Conservation (phyloP, 2,329 filamentous ascomycete species). For the Xylariales sp. region DNA sequence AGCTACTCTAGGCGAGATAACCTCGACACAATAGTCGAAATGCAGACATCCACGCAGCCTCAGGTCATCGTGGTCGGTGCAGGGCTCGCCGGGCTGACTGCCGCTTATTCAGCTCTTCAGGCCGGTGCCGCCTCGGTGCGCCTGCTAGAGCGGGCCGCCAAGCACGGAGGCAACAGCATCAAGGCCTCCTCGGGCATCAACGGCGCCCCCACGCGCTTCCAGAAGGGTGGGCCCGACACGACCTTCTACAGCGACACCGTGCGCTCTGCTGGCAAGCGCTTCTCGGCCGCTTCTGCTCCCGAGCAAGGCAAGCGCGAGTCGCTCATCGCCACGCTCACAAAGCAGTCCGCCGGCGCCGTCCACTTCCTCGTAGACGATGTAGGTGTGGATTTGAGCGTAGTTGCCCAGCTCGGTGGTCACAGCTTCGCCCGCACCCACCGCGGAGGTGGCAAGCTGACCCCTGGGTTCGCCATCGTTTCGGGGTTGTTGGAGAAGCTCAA, state of each 20-base stretch:
- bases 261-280: conserved; percentile 46
- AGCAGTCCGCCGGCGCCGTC: conserved; percentile 42
- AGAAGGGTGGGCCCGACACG: conserved; percentile 33
- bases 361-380: conserved; percentile 54
- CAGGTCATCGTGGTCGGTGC: conserved; percentile 63
- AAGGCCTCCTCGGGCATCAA: conserved; percentile 66
- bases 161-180: conserved; percentile 61
- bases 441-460: conserved; percentile 47
- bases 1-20: too few relatives aligned
- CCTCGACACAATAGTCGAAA: too few relatives aligned
- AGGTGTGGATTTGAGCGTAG: conserved; percentile 53
- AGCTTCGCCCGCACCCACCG: conserved; percentile 52
- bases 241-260: conserved; percentile 53
- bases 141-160: conserved; percentile 54
- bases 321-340: conserved; percentile 45
- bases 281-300: conserved; percentile 22
- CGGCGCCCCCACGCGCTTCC: conserved; percentile 54
- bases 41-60: too few relatives aligned
- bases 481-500: conserved; percentile 48
- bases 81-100: conserved; percentile 59
- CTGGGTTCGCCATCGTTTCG: conserved; percentile 54
- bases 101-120: conserved; percentile 51
- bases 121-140: conserved; percentile 47
- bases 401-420: conserved; percentile 58
- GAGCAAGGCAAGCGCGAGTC: conserved; percentile 29